These are phyloP conservation scores for Chamaecrista fasciculata DNA, from an alignment of 306 rosid genomes.

Conservation along the genomic window DNA sequence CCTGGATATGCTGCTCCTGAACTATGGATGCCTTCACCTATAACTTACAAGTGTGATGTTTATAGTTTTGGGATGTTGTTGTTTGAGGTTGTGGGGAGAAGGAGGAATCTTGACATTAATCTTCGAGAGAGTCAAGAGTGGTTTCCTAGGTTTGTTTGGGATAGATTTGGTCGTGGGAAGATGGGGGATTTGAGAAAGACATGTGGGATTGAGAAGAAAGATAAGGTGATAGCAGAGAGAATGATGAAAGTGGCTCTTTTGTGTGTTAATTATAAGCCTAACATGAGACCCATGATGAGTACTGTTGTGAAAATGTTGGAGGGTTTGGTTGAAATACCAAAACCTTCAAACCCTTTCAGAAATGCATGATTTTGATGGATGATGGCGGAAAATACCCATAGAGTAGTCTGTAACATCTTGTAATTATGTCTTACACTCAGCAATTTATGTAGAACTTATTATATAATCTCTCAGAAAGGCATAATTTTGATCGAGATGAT, in stretches of 20 bases:
- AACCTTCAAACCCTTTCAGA: no score
- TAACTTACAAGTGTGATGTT: conserved; percentile 42
- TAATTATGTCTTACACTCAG: no score
- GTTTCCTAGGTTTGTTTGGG: conserved; percentile 51
- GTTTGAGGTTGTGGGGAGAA: conserved; percentile 45
- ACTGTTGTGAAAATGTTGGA: conserved; percentile 51
- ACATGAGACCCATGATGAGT: conserved; percentile 47
- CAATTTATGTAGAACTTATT: no score
- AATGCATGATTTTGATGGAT: no score
- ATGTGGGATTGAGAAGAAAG: conserved; percentile 45
- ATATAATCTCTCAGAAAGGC: no score
- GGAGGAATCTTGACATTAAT: conserved; percentile 39
- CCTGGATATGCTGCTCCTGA: conserved; percentile 53
- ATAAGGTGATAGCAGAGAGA: conserved; percentile 34
- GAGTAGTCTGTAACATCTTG: no score
- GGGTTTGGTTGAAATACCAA: no score
- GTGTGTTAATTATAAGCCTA: conserved; percentile 50
- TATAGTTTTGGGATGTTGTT: conserved; percentile 47
- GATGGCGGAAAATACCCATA: no score
- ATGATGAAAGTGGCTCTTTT: conserved; percentile 49
- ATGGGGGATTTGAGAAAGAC: conserved; percentile 35
- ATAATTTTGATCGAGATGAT: no score
- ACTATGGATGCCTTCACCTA: conserved; percentile 41
- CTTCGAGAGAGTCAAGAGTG: conserved; percentile 37
- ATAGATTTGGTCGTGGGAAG: conserved; percentile 44